phyloP scores from a whole-genome alignment of 2,329 filamentous ascomycete genomes.

The Neopestalotiopsis clavispora region DNA sequence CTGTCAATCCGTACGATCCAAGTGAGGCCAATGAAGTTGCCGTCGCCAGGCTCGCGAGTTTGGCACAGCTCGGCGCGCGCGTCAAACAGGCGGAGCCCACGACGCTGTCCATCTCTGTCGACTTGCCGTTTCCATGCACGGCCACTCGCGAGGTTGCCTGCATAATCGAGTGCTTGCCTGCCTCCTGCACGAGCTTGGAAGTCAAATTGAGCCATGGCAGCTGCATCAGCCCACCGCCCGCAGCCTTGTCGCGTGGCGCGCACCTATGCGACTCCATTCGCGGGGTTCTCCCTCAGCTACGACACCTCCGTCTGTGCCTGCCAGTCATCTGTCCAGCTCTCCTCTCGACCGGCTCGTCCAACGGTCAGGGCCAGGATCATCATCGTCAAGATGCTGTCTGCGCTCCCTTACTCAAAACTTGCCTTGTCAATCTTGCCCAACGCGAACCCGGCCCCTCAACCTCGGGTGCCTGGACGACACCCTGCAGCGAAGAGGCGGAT shows the following conservation, averaged over 20 bases:
- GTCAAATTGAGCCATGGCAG: background rate
- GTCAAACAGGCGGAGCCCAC: background rate
- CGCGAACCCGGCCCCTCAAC: constrained; percentile 13
- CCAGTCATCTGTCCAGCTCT: background rate
- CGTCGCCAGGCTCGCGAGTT: background rate
- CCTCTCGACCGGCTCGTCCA: background rate
- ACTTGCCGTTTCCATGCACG: background rate
- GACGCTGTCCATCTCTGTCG: background rate
- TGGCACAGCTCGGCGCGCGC: background rate
- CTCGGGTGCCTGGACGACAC: constrained; percentile 9
- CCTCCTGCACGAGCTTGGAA: background rate
- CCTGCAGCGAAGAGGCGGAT: constrained; percentile 11
- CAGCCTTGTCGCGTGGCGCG: background rate
- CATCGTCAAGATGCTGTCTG: constrained; percentile 3
- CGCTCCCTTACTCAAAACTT: constrained; percentile 20
- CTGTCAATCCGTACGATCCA: background rate
- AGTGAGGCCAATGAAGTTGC: background rate
- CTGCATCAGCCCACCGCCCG: background rate
- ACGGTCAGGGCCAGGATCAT: constrained; percentile 5
- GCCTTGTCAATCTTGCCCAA: constrained; percentile 22
- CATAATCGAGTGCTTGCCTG: background rate
- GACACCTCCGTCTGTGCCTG: background rate
- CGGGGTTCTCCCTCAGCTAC: background rate
- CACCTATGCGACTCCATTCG: background rate
- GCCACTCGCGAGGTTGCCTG: background rate